phyloP scores from a whole-genome alignment of 225 moss, liverwort and hornwort species.

The Sphagnum contortum region DNA sequence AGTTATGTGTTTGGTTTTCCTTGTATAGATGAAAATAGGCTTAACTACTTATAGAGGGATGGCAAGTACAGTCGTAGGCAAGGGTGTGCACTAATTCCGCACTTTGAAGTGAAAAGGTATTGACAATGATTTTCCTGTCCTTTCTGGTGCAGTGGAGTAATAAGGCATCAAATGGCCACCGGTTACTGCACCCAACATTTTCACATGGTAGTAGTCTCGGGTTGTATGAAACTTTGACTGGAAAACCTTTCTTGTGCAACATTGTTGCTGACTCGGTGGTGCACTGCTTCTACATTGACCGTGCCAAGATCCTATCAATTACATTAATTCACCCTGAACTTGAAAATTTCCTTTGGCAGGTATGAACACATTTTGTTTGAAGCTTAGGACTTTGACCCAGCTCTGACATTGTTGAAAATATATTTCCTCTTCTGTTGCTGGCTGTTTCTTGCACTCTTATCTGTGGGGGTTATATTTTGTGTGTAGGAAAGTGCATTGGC shows the following conservation, averaged over 20 bases:
- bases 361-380: conserved; percentile 5
- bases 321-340: conserved; percentile 30
- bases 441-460: background rate
- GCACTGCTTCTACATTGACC: conserved; percentile 72
- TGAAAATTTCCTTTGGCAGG: conserved; percentile 96
- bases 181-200: conserved; percentile 64
- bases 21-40: too few species aligned
- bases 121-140: too few species aligned
- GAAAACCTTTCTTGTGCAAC: conserved; percentile 63
- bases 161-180: conserved; percentile 26
- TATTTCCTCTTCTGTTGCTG: background rate
- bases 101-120: too few species aligned
- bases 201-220: conserved; percentile 82
- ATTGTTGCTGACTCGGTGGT: conserved; percentile 74
- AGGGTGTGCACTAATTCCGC: too few species aligned
- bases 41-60: too few species aligned
- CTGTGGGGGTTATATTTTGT: background rate
- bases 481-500: conserved; percentile 79
- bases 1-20: too few species aligned
- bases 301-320: conserved; percentile 32
- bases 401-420: background rate
- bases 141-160: conserved; percentile 58
- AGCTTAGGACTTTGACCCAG: too few species aligned
- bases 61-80: too few species aligned
- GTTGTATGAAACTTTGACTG: conserved; percentile 83